These are phyloP conservation scores for Nicotiana obtusifolia DNA, from an alignment of 257 asterid genomes.

Conservation along the genomic window DNA sequence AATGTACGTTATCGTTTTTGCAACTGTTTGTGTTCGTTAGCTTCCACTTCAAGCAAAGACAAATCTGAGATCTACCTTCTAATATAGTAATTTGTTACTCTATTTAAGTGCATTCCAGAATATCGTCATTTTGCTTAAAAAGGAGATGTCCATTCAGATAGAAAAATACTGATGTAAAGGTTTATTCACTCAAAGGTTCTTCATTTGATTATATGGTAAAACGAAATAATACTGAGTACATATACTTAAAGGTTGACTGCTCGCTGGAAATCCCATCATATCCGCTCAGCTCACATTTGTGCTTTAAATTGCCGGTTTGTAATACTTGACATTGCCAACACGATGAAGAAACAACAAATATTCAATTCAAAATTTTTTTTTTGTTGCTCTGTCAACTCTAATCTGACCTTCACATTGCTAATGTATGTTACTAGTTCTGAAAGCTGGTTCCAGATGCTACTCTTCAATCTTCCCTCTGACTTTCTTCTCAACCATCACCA, in stretches of 20 bases:
- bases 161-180: not conserved
- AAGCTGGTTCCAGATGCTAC: not conserved
- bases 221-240: not conserved
- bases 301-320: not conserved
- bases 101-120: not conserved
- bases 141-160: not conserved
- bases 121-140: not conserved
- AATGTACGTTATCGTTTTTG: not conserved
- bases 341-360: not conserved
- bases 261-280: not conserved
- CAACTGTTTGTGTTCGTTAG: not conserved
- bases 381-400: not conserved
- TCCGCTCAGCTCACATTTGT: not conserved
- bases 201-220: not conserved
- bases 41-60: not conserved
- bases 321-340: not conserved
- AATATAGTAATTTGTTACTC: not conserved
- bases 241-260: not conserved
- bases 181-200: not conserved
- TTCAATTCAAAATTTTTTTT: not conserved
- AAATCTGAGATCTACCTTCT: not conserved
- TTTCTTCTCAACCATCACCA: not conserved
- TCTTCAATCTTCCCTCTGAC: not conserved
- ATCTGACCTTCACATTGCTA: not conserved
- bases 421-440: no score